These are phyloP conservation scores for Auriscalpium orientale DNA, from an alignment of 768 basidiomycete genomes.

Conservation along the genomic window DNA sequence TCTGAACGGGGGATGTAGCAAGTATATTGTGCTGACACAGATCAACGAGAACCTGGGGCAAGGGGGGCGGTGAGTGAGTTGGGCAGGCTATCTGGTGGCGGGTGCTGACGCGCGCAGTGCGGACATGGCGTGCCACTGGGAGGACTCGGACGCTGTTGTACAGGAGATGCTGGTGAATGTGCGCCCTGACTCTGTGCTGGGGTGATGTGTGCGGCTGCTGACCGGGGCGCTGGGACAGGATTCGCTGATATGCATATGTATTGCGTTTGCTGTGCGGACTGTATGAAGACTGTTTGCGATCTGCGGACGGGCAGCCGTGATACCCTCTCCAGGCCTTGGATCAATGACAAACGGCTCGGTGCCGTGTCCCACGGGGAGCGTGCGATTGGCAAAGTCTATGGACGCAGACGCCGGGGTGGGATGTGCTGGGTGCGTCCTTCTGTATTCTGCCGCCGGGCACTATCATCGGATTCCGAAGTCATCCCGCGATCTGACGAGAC, in stretches of 20 bases:
- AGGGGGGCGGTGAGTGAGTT: constrained; percentile 62
- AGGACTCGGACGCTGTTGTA: constrained; percentile 71
- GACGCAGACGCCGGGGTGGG: neutral
- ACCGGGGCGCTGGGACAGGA: constrained; percentile 39
- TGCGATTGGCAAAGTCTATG: neutral
- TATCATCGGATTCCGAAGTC: constrained; percentile 12
- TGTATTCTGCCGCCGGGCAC: constrained; percentile 3
- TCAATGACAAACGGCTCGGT: neutral
- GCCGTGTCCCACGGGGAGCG: neutral
- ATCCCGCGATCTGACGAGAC: neutral
- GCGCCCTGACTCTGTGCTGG: constrained; percentile 25
- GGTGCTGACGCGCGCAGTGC: constrained; percentile 37
- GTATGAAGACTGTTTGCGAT: constrained; percentile 18
- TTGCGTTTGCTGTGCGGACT: constrained; percentile 53
- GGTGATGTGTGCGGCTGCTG: constrained; percentile 4
- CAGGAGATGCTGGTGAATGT: constrained; percentile 79
- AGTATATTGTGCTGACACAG: constrained; percentile 82
- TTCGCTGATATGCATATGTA: constrained; percentile 58
- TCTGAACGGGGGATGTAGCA: constrained; percentile 34
- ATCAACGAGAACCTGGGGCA: constrained; percentile 81
- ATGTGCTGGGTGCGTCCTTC: neutral
- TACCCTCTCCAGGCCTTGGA: constrained; percentile 10
- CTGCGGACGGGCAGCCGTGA: constrained; percentile 1
- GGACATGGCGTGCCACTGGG: constrained; percentile 83
- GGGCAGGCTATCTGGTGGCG: neutral